Conservation (phyloP, 108 stramenopile genomes). For the Stephanodiscus triporus region DNA sequence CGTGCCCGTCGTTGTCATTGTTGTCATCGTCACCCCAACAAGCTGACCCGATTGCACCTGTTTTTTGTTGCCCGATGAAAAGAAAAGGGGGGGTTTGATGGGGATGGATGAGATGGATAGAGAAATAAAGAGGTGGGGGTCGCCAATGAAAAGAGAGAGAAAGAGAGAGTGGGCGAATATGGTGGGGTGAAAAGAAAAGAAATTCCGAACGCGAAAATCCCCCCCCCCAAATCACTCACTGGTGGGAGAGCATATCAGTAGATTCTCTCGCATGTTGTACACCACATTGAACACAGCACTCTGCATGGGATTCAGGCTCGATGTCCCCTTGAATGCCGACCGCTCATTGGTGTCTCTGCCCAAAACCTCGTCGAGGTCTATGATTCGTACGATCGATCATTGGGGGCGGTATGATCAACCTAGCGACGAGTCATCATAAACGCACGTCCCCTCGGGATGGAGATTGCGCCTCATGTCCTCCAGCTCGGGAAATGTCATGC, state of each 20-base stretch:
- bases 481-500: constrained; percentile 51
- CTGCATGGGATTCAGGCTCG: constrained; percentile 94
- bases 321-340: constrained; percentile 74
- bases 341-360: constrained; percentile 44
- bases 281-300: constrained; percentile 92
- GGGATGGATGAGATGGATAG: not conserved
- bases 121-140: constrained; percentile 1
- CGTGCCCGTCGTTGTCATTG: constrained; percentile 33
- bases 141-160: too few relatives aligned
- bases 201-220: too few relatives aligned
- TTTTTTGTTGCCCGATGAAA: not conserved
- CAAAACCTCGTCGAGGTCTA: constrained; percentile 66
- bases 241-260: constrained; percentile 97
- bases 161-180: too few relatives aligned
- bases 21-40: constrained; percentile 37
- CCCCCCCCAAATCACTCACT: too few relatives aligned
- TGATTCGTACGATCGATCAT: constrained; percentile 57
- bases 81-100: not conserved
- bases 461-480: constrained; percentile 60
- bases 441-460: constrained; percentile 68
- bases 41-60: constrained; percentile 52
- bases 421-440: constrained; percentile 46
- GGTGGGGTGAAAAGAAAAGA: too few relatives aligned
- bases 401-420: constrained; percentile 77
- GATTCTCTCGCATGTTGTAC: constrained; percentile 87